Evolutionary conservation across 2,329 filamentous ascomycete species (phyloP).

Genomic region (Trichothecium roseum): DNA sequence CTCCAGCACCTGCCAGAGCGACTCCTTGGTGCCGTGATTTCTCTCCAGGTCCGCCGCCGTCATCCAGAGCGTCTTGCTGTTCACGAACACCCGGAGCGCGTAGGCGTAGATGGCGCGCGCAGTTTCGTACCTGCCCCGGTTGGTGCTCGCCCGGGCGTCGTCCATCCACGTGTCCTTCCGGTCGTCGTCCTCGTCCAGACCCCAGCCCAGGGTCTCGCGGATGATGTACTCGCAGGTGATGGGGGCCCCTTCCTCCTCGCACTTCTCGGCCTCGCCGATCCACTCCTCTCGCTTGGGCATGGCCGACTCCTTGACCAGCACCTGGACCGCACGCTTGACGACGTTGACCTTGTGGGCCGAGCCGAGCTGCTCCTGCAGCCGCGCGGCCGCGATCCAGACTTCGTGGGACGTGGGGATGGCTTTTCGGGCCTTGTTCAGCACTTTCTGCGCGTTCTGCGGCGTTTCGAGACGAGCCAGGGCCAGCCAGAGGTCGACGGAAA

Average conservation of each 20-base stretch:
- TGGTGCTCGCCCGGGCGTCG: constrained; percentile 75
- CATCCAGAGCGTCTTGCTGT: constrained; percentile 79
- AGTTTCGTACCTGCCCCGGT: constrained; percentile 75
- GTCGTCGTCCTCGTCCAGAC: constrained; percentile 90
- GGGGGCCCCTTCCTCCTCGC: constrained; percentile 81
- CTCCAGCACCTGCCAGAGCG: constrained; percentile 75
- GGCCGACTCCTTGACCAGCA: constrained; percentile 79
- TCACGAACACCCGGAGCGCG: constrained; percentile 79
- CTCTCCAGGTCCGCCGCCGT: constrained; percentile 86
- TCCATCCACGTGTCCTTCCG: constrained; percentile 94
- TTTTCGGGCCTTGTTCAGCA: constrained; percentile 90
- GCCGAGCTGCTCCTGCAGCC: constrained; percentile 80
- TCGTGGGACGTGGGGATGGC: constrained; percentile 88
- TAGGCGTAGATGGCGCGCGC: constrained; percentile 91
- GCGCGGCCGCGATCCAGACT: constrained; percentile 91
- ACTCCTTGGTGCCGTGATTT: constrained; percentile 75
- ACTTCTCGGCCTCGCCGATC: constrained; percentile 90
- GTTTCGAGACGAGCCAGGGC: constrained; percentile 83
- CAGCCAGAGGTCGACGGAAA: constrained; percentile 91
- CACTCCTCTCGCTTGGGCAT: constrained; percentile 98
- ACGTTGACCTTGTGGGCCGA: constrained; percentile 73
- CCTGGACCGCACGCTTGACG: constrained; percentile 88
- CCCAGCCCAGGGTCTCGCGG: constrained; percentile 84
- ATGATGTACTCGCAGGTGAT: constrained; percentile 85
- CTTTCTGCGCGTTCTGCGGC: constrained; percentile 84